phyloP scores from a whole-genome alignment of 257 asterid species.

The Linaria vulgaris region DNA sequence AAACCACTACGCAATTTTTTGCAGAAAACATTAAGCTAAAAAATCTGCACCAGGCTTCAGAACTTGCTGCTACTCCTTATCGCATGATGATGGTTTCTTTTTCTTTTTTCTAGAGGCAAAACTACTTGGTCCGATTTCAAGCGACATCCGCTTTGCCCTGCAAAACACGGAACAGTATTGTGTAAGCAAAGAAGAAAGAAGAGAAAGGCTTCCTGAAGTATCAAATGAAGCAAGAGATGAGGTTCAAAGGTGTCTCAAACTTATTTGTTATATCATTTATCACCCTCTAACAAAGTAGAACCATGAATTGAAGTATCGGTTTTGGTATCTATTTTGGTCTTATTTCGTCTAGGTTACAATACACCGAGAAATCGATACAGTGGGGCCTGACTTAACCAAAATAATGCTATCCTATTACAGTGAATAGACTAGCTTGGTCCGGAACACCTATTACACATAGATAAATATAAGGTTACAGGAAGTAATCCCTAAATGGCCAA shows the following conservation, averaged over 20 bases:
- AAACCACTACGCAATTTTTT: background rate
- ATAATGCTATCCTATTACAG: too few species aligned
- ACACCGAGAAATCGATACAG: too few species aligned
- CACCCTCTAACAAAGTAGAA: constrained; percentile 5
- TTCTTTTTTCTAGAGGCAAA: constrained; percentile 81
- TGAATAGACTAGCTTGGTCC: too few species aligned
- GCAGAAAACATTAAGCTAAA: background rate
- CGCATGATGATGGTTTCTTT: constrained; percentile 46
- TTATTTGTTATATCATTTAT: background rate
- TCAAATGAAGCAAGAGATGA: background rate
- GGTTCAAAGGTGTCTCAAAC: background rate
- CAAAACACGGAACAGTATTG: background rate
- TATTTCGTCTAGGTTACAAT: too few species aligned
- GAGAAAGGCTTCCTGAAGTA: background rate
- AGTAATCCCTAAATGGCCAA: too few species aligned
- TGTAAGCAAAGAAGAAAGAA: background rate
- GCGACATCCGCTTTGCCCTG: constrained; percentile 81
- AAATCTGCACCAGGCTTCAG: constrained; percentile 12
- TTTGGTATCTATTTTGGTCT: too few species aligned
- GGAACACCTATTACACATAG: too few species aligned
- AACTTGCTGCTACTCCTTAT: constrained; percentile 19
- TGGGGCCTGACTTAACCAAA: too few species aligned
- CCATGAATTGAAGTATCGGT: too few species aligned
- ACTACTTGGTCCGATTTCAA: constrained; percentile 77
- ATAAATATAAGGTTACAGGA: too few species aligned